A percentile compares a stretch with the other conserved stretches of the same genome.
Conservation (phyloP, 768 basidiomycete genomes). For the Russula dissimulans region DNA sequence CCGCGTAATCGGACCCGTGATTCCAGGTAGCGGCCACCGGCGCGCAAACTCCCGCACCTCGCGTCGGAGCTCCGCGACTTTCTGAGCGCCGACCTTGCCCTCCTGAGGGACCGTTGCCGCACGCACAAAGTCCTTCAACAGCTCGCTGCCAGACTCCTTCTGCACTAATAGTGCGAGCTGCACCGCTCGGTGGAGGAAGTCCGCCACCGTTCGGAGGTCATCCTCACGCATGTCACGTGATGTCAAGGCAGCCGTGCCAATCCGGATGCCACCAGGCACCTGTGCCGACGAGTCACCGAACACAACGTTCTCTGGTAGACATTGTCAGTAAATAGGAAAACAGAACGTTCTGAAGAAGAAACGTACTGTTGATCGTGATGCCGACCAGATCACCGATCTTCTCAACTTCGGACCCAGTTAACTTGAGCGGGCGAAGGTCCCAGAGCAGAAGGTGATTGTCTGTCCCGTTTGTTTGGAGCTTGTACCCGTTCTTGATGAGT, state of each 20-base stretch:
- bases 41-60: conserved; percentile 80
- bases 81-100: conserved; percentile 58
- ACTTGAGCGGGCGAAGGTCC: conserved; percentile 89
- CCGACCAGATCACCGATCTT: conserved; percentile 96
- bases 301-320: conserved; percentile 76
- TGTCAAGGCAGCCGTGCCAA: conserved; percentile 90
- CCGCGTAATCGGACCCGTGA: conserved; percentile 37
- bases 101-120: conserved; percentile 62
- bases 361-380: conserved; percentile 91
- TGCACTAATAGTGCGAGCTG: conserved; percentile 85
- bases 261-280: conserved; percentile 92
- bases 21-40: conserved; percentile 90
- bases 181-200: conserved; percentile 89
- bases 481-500: conserved; percentile 78
- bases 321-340: neutral
- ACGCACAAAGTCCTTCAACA: conserved; percentile 92
- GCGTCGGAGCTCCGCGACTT: conserved; percentile 62
- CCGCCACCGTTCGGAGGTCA: conserved; percentile 81
- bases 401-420: conserved; percentile 98
- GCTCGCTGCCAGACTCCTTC: conserved; percentile 89
- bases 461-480: conserved; percentile 92
- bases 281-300: conserved; percentile 94
- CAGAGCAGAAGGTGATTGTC: conserved; percentile 98
- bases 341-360: neutral
- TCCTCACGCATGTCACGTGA: conserved; percentile 87